These are phyloP conservation scores for Fonsecaea multimorphosa DNA, from an alignment of 2,329 filamentous ascomycete genomes.

Conservation along the genomic window DNA sequence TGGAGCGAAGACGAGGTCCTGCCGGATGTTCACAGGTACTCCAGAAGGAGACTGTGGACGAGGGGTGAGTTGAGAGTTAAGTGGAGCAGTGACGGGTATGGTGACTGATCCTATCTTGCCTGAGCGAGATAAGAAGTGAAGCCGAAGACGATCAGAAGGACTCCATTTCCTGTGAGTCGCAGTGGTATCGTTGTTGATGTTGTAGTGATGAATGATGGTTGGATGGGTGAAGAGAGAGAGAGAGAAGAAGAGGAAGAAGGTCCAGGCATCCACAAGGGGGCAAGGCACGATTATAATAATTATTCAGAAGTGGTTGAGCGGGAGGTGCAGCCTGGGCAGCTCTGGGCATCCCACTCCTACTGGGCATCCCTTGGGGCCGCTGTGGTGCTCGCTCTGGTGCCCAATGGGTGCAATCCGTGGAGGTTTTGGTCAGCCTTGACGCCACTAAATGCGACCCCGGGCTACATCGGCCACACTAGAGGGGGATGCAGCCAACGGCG, in stretches of 20 bases:
- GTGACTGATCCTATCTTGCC: constrained; percentile 42
- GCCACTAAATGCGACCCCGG: constrained; percentile 1
- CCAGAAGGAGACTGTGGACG: constrained; percentile 42
- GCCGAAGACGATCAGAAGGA: constrained; percentile 38
- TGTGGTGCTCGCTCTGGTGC: not conserved
- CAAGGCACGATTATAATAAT: constrained; percentile 3
- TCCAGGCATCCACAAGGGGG: constrained; percentile 1
- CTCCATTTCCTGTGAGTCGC: constrained; percentile 43
- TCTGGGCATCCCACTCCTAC: not conserved
- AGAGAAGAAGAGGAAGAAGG: constrained; percentile 30
- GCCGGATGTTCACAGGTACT: constrained; percentile 42
- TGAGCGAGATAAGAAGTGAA: constrained; percentile 38
- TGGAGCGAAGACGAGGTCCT: constrained; percentile 39
- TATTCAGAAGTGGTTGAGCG: constrained; percentile 19
- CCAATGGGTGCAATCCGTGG: constrained; percentile 3
- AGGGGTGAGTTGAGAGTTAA: constrained; percentile 39
- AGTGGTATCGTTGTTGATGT: constrained; percentile 28
- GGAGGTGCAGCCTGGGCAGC: constrained; percentile 7
- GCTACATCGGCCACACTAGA: not conserved
- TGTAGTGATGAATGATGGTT: constrained; percentile 27
- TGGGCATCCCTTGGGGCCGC: not conserved
- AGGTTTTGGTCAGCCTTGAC: constrained; percentile 3
- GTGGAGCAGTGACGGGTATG: constrained; percentile 24
- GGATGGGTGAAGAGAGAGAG: constrained; percentile 30
- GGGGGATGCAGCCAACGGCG: not conserved